Percentiles rank a stretch among this genome's conserved stretches.
phyloP scores from a whole-genome alignment of 2,329 filamentous ascomycete genomes.

The Geosmithia morbida region DNA sequence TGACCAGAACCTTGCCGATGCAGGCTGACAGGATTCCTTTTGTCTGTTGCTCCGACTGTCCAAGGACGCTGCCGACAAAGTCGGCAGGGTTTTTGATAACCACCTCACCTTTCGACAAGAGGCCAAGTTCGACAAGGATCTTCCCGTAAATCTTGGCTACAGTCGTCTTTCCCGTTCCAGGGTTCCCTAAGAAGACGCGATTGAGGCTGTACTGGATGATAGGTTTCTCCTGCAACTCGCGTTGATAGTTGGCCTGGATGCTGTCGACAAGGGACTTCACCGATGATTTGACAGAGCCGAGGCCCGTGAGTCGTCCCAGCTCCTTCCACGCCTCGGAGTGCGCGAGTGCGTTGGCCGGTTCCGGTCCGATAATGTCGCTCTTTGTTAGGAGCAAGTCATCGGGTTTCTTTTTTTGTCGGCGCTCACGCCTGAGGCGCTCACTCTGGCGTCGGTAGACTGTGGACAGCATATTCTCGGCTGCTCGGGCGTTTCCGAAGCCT shows the following conservation, averaged over 20 bases:
- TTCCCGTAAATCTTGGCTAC: constrained; percentile 59
- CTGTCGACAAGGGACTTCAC: constrained; percentile 44
- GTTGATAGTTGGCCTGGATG: constrained; percentile 47
- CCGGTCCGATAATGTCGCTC: constrained; percentile 58
- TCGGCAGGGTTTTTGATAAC: constrained; percentile 60
- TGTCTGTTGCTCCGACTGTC: constrained; percentile 55
- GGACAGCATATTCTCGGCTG: constrained; percentile 46
- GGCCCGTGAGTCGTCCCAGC: constrained; percentile 42
- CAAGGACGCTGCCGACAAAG: constrained; percentile 50
- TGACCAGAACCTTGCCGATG: constrained; percentile 60
- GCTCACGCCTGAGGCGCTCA: constrained; percentile 32
- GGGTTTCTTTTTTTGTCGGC: constrained; percentile 21
- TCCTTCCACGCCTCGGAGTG: constrained; percentile 40
- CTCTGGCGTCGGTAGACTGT: constrained; percentile 44
- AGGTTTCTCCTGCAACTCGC: constrained; percentile 48
- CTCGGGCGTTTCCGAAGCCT: constrained; percentile 61
- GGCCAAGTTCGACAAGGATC: constrained; percentile 52
- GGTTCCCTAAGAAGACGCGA: constrained; percentile 53
- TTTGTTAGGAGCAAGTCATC: constrained; percentile 47
- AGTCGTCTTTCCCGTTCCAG: constrained; percentile 65
- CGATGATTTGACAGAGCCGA: constrained; percentile 46
- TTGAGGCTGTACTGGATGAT: constrained; percentile 49
- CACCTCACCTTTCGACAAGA: constrained; percentile 57
- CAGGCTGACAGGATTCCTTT: constrained; percentile 56
- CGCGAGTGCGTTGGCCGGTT: constrained; percentile 38